phyloP scores from a whole-genome alignment of 83 land plant genomes.

The Diphasiastrum complanatum region DNA sequence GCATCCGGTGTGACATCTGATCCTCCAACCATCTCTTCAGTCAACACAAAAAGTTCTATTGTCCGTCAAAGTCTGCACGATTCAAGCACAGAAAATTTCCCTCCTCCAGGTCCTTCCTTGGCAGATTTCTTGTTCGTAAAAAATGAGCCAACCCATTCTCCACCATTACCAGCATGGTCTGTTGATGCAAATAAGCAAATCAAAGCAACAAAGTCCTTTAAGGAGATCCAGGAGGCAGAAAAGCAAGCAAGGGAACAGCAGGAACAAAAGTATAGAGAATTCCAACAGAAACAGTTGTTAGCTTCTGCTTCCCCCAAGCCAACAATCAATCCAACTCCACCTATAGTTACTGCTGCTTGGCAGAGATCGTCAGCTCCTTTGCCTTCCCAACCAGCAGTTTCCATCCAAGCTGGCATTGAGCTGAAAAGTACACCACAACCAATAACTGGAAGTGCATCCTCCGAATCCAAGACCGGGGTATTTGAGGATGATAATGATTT shows the following conservation, averaged over 20 bases:
- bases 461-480: slow-evolving; percentile 25
- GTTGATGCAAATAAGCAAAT: slow-evolving; percentile 21
- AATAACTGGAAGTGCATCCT: too few species aligned
- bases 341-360: slow-evolving; percentile 23
- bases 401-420: neutral
- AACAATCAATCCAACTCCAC: slow-evolving; percentile 14
- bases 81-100: slow-evolving; percentile 8
- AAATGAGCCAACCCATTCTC: slow-evolving; percentile 22
- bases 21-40: neutral
- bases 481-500: slow-evolving; percentile 39
- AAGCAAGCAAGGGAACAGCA: slow-evolving; percentile 29
- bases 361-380: slow-evolving; percentile 26
- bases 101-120: slow-evolving; percentile 25
- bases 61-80: slow-evolving; percentile 4
- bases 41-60: neutral
- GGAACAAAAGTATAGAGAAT: slow-evolving; percentile 14
- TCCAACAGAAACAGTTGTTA: slow-evolving; percentile 16
- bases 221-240: slow-evolving; percentile 42
- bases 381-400: slow-evolving; percentile 12
- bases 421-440: neutral
- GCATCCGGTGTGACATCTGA: neutral
- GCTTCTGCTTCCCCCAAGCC: slow-evolving; percentile 18
- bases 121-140: slow-evolving; percentile 21
- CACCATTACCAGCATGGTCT: slow-evolving; percentile 38
- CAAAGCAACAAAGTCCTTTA: slow-evolving; percentile 23